phyloP scores from a whole-genome alignment of 768 basidiomycete genomes.

The Pleurotus giganteus region DNA sequence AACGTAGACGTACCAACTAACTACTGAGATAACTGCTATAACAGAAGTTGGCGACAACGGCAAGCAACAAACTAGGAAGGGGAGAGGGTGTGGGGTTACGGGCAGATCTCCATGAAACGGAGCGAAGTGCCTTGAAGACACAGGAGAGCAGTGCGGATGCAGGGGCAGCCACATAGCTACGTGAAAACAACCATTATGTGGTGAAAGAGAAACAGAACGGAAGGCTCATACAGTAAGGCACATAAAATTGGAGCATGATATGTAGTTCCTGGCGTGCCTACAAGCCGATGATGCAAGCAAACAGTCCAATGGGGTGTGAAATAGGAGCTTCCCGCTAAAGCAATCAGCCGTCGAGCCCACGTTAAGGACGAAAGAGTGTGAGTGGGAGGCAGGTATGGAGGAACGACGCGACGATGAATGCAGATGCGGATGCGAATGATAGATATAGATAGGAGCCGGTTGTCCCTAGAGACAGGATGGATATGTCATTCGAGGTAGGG shows the following conservation, averaged over 20 bases:
- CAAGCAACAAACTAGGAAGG: constrained; percentile 13
- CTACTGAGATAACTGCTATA: constrained; percentile 44
- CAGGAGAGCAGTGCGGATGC: constrained; percentile 21
- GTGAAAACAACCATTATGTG: constrained; percentile 8
- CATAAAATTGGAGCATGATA: background rate
- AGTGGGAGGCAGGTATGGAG: constrained; percentile 12
- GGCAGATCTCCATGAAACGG: constrained; percentile 16
- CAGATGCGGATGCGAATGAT: constrained; percentile 20
- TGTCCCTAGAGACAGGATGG: constrained; percentile 57
- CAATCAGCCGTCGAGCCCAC: constrained; percentile 1
- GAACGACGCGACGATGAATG: constrained; percentile 27
- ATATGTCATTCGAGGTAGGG: constrained; percentile 52
- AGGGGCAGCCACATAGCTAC: constrained; percentile 9
- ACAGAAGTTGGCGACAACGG: constrained; percentile 23
- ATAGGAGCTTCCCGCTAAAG: background rate
- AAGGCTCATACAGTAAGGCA: constrained; percentile 3
- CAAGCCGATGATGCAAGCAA: constrained; percentile 8
- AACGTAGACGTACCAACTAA: constrained; percentile 29
- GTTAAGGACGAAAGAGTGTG: constrained; percentile 18
- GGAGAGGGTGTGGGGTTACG: constrained; percentile 17
- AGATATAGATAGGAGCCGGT: constrained; percentile 20
- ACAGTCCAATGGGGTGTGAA: constrained; percentile 8
- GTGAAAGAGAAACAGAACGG: background rate
- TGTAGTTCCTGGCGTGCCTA: background rate
- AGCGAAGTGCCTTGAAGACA: constrained; percentile 19